A percentile compares a stretch with the other conserved stretches of the same genome.
Conservation (phyloP, 2,329 filamentous ascomycete genomes). For the Fusarium compactum region DNA sequence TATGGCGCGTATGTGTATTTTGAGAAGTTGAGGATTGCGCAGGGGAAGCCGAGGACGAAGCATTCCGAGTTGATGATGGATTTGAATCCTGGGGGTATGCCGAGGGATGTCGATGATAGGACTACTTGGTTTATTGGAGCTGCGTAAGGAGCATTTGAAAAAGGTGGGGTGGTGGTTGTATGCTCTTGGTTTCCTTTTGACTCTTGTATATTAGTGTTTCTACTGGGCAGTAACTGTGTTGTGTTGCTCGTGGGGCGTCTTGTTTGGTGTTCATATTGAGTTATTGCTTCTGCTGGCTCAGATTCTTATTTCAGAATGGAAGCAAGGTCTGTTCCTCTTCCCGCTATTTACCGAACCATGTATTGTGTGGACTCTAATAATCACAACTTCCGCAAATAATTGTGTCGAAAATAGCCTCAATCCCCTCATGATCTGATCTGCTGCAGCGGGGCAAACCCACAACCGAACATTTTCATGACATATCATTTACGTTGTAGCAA, state of each 20-base stretch:
- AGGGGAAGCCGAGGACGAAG: conserved; percentile 7
- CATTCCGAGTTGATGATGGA: not conserved
- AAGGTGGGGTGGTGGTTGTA: not conserved
- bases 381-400: too few species aligned
- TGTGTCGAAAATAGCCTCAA: not conserved
- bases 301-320: too few species aligned
- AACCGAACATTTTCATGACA: not conserved
- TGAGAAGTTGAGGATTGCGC: conserved; percentile 17
- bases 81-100: not conserved
- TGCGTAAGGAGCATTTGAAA: not conserved
- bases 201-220: not conserved
- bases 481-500: not conserved
- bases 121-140: not conserved
- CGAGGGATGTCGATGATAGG: conserved; percentile 1
- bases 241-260: not conserved
- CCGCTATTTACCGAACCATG: too few species aligned
- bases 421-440: not conserved
- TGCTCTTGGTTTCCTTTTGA: rapidly evolving
- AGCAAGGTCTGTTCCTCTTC: too few species aligned
- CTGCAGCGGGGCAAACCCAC: not conserved
- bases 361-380: too few species aligned
- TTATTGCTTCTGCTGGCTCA: not conserved
- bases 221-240: not conserved
- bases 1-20: conserved; percentile 23
- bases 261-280: not conserved